Percentiles rank a stretch among this genome's conserved stretches.
These are phyloP conservation scores for Decorospora gaudefroyi DNA, from an alignment of 2,329 filamentous ascomycete species.

Conservation along the genomic window DNA sequence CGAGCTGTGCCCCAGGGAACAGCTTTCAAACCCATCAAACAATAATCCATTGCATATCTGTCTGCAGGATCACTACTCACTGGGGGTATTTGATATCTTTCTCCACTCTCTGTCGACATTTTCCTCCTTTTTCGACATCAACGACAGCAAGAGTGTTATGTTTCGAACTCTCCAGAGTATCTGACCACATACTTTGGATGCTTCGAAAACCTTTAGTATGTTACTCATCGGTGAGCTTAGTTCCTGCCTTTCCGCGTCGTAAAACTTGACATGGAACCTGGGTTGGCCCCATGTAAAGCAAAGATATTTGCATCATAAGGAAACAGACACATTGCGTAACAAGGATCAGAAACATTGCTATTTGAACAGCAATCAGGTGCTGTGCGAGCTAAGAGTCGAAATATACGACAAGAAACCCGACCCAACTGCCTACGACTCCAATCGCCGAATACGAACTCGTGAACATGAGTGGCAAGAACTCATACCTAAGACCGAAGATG, in stretches of 20 bases:
- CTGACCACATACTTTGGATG: too few species aligned
- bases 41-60: not conserved
- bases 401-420: slow-evolving; percentile 92
- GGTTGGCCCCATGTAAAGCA: not conserved
- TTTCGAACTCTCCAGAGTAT: too few species aligned
- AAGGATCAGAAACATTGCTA: not conserved
- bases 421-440: slow-evolving; percentile 94
- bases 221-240: too few species aligned
- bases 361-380: not conserved
- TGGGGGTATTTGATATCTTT: slow-evolving; percentile 7
- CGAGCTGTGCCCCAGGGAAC: slow-evolving; percentile 13
- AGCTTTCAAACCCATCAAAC: slow-evolving; percentile 6
- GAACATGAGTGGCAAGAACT: slow-evolving; percentile 96
- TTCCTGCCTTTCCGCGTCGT: too few species aligned
- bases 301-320: not conserved
- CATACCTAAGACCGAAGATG: slow-evolving; percentile 79
- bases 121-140: too few species aligned
- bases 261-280: not conserved
- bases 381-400: slow-evolving; percentile 55
- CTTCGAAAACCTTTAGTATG: too few species aligned
- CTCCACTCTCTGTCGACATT: too few species aligned
- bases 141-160: too few species aligned
- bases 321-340: not conserved
- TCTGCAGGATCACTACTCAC: slow-evolving; percentile 18
- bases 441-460: slow-evolving; percentile 92